Percentiles rank a stretch among this genome's conserved stretches.
Conservation (phyloP, 371 early-diverging fungal genomes). For the Dinochytrium kinnereticum region DNA sequence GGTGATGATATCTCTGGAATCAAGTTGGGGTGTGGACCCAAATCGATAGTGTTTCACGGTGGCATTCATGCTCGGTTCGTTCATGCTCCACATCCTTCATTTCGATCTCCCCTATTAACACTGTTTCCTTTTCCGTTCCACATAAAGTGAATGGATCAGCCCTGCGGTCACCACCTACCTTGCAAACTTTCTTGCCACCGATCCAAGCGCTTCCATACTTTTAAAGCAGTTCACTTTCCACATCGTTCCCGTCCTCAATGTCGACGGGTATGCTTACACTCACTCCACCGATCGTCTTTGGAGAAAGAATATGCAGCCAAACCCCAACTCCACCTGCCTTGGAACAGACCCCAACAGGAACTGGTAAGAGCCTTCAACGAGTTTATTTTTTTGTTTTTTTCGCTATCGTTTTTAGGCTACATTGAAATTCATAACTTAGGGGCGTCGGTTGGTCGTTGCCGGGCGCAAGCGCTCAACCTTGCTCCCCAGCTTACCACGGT, state of each 20-base stretch:
- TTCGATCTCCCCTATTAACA: no score
- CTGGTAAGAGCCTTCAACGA: no score
- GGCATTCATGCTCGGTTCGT: constrained; percentile 37
- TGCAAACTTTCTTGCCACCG: constrained; percentile 7
- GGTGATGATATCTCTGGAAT: constrained; percentile 28
- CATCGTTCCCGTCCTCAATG: constrained; percentile 37
- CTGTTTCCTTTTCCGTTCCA: no score
- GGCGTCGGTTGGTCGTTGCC: constrained; percentile 22
- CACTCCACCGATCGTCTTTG: constrained; percentile 28
- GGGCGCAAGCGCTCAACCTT: constrained; percentile 17
- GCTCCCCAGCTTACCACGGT: constrained; percentile 31
- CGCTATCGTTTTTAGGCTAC: no score
- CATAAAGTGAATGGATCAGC: constrained; percentile 44
- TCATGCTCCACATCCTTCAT: no score
- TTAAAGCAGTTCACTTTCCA: constrained; percentile 29
- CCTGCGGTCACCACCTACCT: constrained; percentile 31
- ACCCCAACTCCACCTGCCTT: constrained; percentile 25
- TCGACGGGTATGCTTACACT: constrained; percentile 40
- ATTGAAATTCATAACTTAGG: no score
- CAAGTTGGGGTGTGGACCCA: constrained; percentile 31
- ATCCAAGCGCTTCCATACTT: constrained; percentile 16
- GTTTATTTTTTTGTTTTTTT: no score
- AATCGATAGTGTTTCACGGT: constrained; percentile 33
- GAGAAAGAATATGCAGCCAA: constrained; percentile 37
- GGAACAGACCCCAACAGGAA: constrained; percentile 40